Conservation (phyloP, 2,329 filamentous ascomycete species). For the Xylariaceae sp. region DNA sequence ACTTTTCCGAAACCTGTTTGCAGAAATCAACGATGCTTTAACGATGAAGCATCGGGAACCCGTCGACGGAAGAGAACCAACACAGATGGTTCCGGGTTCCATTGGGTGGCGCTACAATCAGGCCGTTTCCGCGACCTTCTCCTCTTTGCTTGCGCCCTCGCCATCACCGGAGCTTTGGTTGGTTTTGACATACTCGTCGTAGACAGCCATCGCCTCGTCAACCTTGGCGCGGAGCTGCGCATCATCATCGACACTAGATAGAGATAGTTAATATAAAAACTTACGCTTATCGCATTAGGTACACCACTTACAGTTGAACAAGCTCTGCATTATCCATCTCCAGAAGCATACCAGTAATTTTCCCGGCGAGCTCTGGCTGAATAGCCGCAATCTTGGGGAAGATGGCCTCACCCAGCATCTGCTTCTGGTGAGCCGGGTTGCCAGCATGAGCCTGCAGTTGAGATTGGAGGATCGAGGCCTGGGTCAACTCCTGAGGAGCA, state of each 20-base stretch:
- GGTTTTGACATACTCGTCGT: slow-evolving; percentile 97
- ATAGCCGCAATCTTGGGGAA: slow-evolving; percentile 97
- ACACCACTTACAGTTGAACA: slow-evolving; percentile 78
- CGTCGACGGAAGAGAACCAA: slow-evolving; percentile 10
- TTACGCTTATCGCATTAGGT: not conserved
- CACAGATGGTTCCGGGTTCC: slow-evolving; percentile 14
- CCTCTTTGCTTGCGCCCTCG: slow-evolving; percentile 47
- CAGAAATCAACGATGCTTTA: slow-evolving; percentile 25
- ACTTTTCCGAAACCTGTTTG: slow-evolving; percentile 35
- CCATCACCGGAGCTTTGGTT: slow-evolving; percentile 50
- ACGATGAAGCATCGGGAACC: slow-evolving; percentile 19
- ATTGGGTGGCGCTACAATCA: slow-evolving; percentile 32
- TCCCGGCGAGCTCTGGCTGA: slow-evolving; percentile 93
- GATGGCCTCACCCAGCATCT: slow-evolving; percentile 94
- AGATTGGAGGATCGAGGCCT: slow-evolving; percentile 47
- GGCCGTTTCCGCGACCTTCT: slow-evolving; percentile 51
- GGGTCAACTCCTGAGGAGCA: slow-evolving; percentile 38
- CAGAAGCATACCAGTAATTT: slow-evolving; percentile 99
- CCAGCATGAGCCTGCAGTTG: slow-evolving; percentile 50
- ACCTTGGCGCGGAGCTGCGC: slow-evolving; percentile 89
- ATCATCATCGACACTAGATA: slow-evolving; percentile 79
- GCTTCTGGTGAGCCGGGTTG: slow-evolving; percentile 82
- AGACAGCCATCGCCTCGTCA: slow-evolving; percentile 92
- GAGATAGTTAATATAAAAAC: slow-evolving; percentile 23
- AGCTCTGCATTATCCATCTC: slow-evolving; percentile 98